Conservation (phyloP, 1,284 basidiomycete genomes). For the Fomitopsis betulina region DNA sequence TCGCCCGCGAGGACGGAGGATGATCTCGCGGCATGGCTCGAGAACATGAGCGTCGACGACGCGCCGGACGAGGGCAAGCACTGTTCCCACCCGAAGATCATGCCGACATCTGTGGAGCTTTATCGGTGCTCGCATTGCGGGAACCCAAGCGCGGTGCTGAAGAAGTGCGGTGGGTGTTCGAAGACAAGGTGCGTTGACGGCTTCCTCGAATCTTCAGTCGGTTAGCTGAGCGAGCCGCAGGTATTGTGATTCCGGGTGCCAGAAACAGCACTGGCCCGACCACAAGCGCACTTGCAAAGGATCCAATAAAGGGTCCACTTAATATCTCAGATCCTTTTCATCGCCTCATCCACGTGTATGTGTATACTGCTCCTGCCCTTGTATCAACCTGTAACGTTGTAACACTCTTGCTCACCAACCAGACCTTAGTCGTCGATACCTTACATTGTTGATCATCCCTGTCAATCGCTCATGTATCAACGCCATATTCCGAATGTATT, state of each 20-base stretch:
- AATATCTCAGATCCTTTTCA: background rate
- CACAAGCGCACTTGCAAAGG: slow-evolving; percentile 19
- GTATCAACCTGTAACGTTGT: too few relatives aligned
- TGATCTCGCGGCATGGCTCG: slow-evolving; percentile 53
- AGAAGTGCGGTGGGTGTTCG: slow-evolving; percentile 26
- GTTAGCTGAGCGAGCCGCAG: slow-evolving; percentile 20
- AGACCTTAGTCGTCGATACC: too few relatives aligned
- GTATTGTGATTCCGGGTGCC: slow-evolving; percentile 47
- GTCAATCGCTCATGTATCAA: too few relatives aligned
- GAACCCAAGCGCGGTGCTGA: slow-evolving; percentile 50
- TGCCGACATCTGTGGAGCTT: slow-evolving; percentile 38
- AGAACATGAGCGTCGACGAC: slow-evolving; percentile 40
- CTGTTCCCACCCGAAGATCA: slow-evolving; percentile 37
- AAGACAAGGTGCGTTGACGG: slow-evolving; percentile 34
- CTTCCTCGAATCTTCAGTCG: background rate
- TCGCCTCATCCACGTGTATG: background rate
- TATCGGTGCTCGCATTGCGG: slow-evolving; percentile 56
- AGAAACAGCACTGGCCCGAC: slow-evolving; percentile 44
- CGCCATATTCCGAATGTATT: too few relatives aligned
- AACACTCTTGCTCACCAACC: too few relatives aligned
- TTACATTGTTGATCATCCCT: too few relatives aligned
- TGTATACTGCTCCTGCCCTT: background rate
- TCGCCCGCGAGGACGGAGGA: slow-evolving; percentile 40
- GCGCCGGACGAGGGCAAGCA: slow-evolving; percentile 23
- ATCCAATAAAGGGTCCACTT: slow-evolving; percentile 6